Conservation (phyloP, 2,329 filamentous ascomycete species). For the Neonectria sp. region DNA sequence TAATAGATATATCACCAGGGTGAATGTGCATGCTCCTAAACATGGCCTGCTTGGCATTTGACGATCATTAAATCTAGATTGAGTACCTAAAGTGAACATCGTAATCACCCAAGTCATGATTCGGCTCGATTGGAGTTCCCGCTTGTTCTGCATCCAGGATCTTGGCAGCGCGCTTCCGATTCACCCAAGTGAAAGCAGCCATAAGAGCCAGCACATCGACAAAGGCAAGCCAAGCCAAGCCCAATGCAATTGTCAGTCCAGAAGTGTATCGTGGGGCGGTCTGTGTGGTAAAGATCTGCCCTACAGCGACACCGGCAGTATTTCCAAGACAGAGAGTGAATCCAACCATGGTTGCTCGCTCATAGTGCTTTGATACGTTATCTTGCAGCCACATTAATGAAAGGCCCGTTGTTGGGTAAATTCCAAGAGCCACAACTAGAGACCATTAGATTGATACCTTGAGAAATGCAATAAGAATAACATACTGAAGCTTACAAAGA, state of each 20-base stretch:
- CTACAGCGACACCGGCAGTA: conserved; percentile 63
- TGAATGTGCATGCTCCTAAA: not conserved
- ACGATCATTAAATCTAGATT: not conserved
- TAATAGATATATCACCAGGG: not conserved
- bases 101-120: conserved; percentile 47
- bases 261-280: conserved; percentile 47
- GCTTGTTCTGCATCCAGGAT: conserved; percentile 41
- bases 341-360: conserved; percentile 62
- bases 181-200: conserved; percentile 44
- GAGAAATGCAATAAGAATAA: not conserved
- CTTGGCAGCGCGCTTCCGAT: conserved; percentile 43
- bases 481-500: conserved; percentile 37
- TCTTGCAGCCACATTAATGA: conserved; percentile 64
- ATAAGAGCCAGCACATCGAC: conserved; percentile 43
- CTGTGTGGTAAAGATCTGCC: conserved; percentile 57
- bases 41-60: not conserved
- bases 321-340: conserved; percentile 64
- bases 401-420: conserved; percentile 52
- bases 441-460: conserved; percentile 3
- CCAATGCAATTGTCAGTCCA: conserved; percentile 47
- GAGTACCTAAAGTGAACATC: conserved; percentile 48
- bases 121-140: conserved; percentile 37
- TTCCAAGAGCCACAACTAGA: conserved; percentile 41
- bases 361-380: conserved; percentile 62
- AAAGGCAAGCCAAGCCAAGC: conserved; percentile 45